Percentiles rank a stretch among this genome's conserved stretches.
These are phyloP conservation scores for Quercus agrifolia DNA, from an alignment of 306 rosid species.

Conservation along the genomic window DNA sequence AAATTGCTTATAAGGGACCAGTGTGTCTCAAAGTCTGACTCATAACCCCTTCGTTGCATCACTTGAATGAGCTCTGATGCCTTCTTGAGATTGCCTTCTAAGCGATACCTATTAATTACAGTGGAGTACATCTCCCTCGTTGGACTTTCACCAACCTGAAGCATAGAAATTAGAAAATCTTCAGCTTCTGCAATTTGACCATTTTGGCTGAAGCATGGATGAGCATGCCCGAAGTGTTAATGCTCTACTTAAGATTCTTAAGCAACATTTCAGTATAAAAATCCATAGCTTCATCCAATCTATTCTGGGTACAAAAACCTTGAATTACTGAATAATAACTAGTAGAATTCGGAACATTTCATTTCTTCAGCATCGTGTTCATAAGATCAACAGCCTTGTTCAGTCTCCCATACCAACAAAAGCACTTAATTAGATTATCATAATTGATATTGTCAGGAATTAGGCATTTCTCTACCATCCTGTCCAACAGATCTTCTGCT, in stretches of 20 bases:
- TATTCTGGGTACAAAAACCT: constrained; percentile 47
- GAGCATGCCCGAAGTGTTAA: constrained; percentile 46
- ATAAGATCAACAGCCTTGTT: constrained; percentile 58
- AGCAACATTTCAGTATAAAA: constrained; percentile 67
- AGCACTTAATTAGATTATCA: constrained; percentile 56
- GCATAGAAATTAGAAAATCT: constrained; percentile 43
- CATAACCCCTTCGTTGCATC: constrained; percentile 72
- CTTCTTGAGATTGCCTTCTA: constrained; percentile 56
- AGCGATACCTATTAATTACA: constrained; percentile 48
- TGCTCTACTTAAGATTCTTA: constrained; percentile 51
- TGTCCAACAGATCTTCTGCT: constrained; percentile 62
- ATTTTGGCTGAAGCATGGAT: constrained; percentile 45
- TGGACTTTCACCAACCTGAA: constrained; percentile 52
- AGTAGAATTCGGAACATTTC: constrained; percentile 45
- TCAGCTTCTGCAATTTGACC: constrained; percentile 71
- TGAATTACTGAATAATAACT: constrained; percentile 63
- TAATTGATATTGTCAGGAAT: constrained; percentile 61
- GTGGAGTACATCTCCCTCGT: constrained; percentile 54
- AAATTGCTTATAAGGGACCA: constrained; percentile 80
- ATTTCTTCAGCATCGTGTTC: constrained; percentile 71
- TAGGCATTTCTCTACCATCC: constrained; percentile 57
- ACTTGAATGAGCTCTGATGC: constrained; percentile 64
- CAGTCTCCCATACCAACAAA: constrained; percentile 56
- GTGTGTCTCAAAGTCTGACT: constrained; percentile 84
- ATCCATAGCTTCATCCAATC: constrained; percentile 50